Base-by-base conservation (phyloP, 345 rosid species). In the Nephelium lappaceum region DNA sequence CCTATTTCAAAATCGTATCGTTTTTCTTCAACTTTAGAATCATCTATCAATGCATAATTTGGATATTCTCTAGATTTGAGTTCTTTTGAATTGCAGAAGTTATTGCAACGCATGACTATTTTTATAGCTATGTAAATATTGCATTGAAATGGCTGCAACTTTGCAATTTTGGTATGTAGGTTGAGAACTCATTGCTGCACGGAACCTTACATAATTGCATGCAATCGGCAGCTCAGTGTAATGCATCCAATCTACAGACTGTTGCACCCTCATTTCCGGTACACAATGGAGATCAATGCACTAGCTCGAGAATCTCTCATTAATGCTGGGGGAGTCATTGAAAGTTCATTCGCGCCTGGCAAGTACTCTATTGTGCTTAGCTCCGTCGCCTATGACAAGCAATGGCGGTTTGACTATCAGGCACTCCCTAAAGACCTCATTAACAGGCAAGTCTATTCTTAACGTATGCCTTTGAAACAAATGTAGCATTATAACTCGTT, bases 271-370 rank as follows among this genome's bases (percentile, higher is more conserved):
- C 96, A 93, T 80, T 91, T 92, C 80, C 84, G 95, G n/a, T 92
- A 92, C 87, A 92, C 96, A 19, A 87, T 93, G 88, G 93, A 89
- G 83, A 89, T 92, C 79, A 93, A 93, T 79, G 90, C 93, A 6
- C 83, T 92, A 18, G 97, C 98, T 64, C 84, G 95, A n/a, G 83
- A 81, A 75, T 74, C 76, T 3, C 89, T 92, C 3, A 27, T 89
- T 76, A 90, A 82, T 67, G 93, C 87, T 3, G 90, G 67, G 10
- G 95, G 98, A 2, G 67, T 90, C 69, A 91, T 94, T 31, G 98
- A 94, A 83, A 74, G 69, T 23, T 14, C 84, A 12, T 94, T 92
- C 74, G 75, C 89, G 31, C 92, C 92, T 0, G 87, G 87, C 2
- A 91, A 86, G 76, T 89, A 89, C 68, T 77, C 87, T 10, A 1